Base-by-base conservation (phyloP, 1,284 basidiomycete species). In the Ustilago loliicola region DNA sequence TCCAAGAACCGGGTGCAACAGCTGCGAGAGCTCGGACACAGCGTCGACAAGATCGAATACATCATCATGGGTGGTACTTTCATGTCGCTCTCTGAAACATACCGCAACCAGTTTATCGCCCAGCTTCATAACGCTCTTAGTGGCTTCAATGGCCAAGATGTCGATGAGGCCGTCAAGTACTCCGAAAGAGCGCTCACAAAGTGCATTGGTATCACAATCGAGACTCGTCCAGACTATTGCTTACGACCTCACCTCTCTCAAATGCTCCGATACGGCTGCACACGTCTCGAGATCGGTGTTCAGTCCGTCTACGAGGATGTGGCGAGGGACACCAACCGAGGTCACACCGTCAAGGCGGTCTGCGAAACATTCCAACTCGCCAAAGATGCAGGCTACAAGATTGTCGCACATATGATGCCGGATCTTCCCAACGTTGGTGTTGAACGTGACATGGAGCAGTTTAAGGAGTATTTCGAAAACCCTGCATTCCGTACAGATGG, bases 31-130 rank as follows among this genome's bases (percentile, higher is more conserved):
- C 88, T 99, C 17, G 97, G 97, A 1, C 97, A 99, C 87, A 95
- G 90, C 81, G 96, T 98, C 2, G 97, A 99, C 88, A 99, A 99
- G 90, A 93, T 99, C 54, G 96, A 99, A 86, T 98, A 98, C 85
- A 99, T 99, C 73, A 90, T 99, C 81, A 99, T 99, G 96, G 97
- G 96, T 36, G 96, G 96, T 52, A 99, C 96, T 4, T 99, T 99
- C 87, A 98, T 99, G 96, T 97, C 94, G 81, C 95, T 98, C 91
- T 93, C 96, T 25, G 95, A 98, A 87, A 94, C 95, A 51, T 99
- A 99, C 86, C 91, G 96, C 65, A 92, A 91, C 80, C 91, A 93
- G 75, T 99, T 99, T 83, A 91, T 99, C 67, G 96, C 96, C 0
- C 96, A 98, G 76, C 89, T 99, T 58, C 97, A 99, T 87, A 99